phyloP scores from a whole-genome alignment of 2,329 filamentous ascomycete species.

The Arthrobotrys iridis region DNA sequence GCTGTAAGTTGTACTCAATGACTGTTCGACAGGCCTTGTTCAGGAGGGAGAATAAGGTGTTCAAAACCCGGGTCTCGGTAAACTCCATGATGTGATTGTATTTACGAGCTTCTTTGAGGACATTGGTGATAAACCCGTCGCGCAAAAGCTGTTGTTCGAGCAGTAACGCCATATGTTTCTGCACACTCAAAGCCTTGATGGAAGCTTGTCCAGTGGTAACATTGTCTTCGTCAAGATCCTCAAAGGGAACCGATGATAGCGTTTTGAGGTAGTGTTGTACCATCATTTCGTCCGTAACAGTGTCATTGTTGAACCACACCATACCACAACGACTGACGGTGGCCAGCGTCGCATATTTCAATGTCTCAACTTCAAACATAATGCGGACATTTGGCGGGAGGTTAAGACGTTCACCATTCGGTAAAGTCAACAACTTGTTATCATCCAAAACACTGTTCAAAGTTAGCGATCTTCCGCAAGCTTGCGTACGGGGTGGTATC shows the following conservation, averaged over 20 bases:
- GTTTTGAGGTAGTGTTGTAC: slow-evolving; percentile 88
- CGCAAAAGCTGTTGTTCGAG: slow-evolving; percentile 78
- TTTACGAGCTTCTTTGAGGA: slow-evolving; percentile 76
- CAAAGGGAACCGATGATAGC: slow-evolving; percentile 83
- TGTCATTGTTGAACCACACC: slow-evolving; percentile 99
- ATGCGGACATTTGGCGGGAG: slow-evolving; percentile 94
- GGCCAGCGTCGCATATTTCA: slow-evolving; percentile 96
- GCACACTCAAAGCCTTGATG: slow-evolving; percentile 79
- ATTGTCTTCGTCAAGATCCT: slow-evolving; percentile 90
- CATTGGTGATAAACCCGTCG: slow-evolving; percentile 82
- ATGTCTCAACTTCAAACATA: slow-evolving; percentile 98
- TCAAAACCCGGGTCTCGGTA: slow-evolving; percentile 87
- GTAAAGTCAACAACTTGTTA: slow-evolving; percentile 95
- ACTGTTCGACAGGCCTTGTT: slow-evolving; percentile 93
- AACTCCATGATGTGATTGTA: slow-evolving; percentile 99
- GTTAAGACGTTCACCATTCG: slow-evolving; percentile 97
- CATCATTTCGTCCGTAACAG: slow-evolving; percentile 91
- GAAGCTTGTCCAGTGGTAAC: slow-evolving; percentile 78
- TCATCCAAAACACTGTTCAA: slow-evolving; percentile 83
- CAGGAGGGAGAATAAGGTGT: slow-evolving; percentile 91
- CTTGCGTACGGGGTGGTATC: neutral
- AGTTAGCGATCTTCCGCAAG: slow-evolving; percentile 28
- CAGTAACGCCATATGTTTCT: slow-evolving; percentile 80
- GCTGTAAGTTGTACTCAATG: slow-evolving; percentile 94
- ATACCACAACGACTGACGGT: slow-evolving; percentile 99